Base-by-base conservation (phyloP, 2,329 filamentous ascomycete genomes). In the Colletotrichum spinosum region DNA sequence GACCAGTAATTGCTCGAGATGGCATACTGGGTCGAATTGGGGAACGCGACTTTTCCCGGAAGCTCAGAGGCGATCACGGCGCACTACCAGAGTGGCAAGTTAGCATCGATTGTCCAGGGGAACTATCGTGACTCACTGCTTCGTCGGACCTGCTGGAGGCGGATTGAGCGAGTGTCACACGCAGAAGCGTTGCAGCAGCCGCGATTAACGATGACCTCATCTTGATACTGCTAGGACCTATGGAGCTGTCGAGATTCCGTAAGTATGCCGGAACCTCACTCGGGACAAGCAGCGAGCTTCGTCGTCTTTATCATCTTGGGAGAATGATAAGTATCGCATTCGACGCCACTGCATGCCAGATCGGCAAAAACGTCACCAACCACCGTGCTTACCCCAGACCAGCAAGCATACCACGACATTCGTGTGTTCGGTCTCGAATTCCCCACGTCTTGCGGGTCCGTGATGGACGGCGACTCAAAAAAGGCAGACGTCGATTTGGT, bases 1-100 rank as follows among this genome's bases (percentile, higher is more conserved):
- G 76, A 77, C 75, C 76, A 78, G 70, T 77, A 78, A 13, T 25
- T 63, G 50, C 72, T 73, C 33, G 69, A 69, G 5, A 49, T 4
- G 52, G 50, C 50, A 67, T 73, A 75, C 25, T 58, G 38, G 8
- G 71, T 42, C 3, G 71, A 64, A 60, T 70, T 68, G 25, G 71
- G 71, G 41, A 70, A 70, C 5, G 52, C 59, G n/a, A 73, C 63
- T 10, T 57, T 65, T 11, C 59, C 61, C 15, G 73, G 71, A 3
- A 72, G 67, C 13, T 53, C 15, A 9, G 51, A 8, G 4, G 59
- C 60, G 37, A 74, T 67, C 15, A 42, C 34, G 13, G 35, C 12
- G 61, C 72, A 73, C 70, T 72, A 35, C 25, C 7, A 11, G 4
- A 25, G 25, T 25, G 38, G 10, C 12, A 10, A 15, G 35, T 58